Conservation (phyloP, 495 filamentous ascomycete genomes). For the Aspergillus haitiensis region DNA sequence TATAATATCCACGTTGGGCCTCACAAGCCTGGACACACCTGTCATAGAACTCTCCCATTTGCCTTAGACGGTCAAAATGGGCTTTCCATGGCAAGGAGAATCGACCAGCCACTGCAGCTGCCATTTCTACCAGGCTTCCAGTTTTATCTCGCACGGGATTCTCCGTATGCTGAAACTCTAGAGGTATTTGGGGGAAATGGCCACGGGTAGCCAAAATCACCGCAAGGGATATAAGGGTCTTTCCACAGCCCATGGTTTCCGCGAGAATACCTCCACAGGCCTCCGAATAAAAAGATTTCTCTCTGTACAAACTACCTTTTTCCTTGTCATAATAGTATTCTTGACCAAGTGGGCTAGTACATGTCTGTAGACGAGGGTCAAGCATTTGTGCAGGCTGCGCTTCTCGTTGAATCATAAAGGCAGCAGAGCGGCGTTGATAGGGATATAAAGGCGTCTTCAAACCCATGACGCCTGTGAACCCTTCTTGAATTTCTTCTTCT, state of each 20-base stretch:
- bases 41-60: slow-evolving; percentile 39
- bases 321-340: slow-evolving; percentile 74
- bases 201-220: slow-evolving; percentile 78
- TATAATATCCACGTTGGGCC: slow-evolving; percentile 54
- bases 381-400: slow-evolving; percentile 59
- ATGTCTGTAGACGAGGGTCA: slow-evolving; percentile 69
- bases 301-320: slow-evolving; percentile 56
- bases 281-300: slow-evolving; percentile 71
- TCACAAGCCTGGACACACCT: slow-evolving; percentile 58
- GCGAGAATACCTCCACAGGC: slow-evolving; percentile 66
- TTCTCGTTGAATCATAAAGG: slow-evolving; percentile 84
- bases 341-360: slow-evolving; percentile 57
- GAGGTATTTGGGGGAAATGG: slow-evolving; percentile 65
- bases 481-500: slow-evolving; percentile 9
- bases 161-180: slow-evolving; percentile 53
- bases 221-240: slow-evolving; percentile 85
- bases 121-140: slow-evolving; percentile 65
- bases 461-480: slow-evolving; percentile 50
- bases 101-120: slow-evolving; percentile 64
- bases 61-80: slow-evolving; percentile 48
- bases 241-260: slow-evolving; percentile 73
- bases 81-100: slow-evolving; percentile 68
- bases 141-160: slow-evolving; percentile 44
- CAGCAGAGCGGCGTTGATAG: slow-evolving; percentile 81
- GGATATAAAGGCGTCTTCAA: slow-evolving; percentile 69